These are phyloP conservation scores for Acacia pycnantha DNA, from an alignment of 331 rosid species.

Conservation along the genomic window DNA sequence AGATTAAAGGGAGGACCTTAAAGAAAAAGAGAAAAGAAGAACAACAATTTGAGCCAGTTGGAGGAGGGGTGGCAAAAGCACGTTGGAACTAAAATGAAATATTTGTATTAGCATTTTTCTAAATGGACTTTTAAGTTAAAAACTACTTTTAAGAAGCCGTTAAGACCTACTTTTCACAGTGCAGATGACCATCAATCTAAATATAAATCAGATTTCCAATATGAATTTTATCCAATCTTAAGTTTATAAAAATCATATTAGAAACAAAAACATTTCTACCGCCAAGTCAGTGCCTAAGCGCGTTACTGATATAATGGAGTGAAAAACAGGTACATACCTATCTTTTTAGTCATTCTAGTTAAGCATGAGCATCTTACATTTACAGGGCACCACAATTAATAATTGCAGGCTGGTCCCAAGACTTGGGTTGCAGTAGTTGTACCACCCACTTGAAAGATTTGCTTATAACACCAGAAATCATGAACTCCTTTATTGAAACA, in stretches of 20 bases:
- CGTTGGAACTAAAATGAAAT: too few species aligned
- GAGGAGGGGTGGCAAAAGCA: too few species aligned
- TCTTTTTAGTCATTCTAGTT: background rate
- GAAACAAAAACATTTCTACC: too few species aligned
- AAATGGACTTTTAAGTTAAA: too few species aligned
- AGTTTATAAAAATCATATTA: too few species aligned
- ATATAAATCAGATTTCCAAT: too few species aligned
- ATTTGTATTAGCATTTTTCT: too few species aligned
- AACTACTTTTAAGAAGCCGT: too few species aligned
- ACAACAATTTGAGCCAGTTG: too few species aligned
- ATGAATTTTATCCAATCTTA: too few species aligned
- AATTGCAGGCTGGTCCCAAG: background rate
- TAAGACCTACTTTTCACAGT: too few species aligned
- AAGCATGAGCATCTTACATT: background rate
- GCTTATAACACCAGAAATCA: background rate
- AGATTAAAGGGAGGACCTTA: background rate
- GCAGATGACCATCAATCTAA: too few species aligned
- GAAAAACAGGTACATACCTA: background rate
- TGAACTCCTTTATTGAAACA: background rate
- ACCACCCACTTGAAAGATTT: conserved; percentile 1
- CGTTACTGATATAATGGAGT: background rate
- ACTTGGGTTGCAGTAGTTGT: background rate
- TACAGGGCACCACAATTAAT: background rate
- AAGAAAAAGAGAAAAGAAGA: background rate
- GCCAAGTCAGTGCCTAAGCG: background rate